phyloP scores from a whole-genome alignment of 1,284 basidiomycete genomes.

The Ganoderma boninense region DNA sequence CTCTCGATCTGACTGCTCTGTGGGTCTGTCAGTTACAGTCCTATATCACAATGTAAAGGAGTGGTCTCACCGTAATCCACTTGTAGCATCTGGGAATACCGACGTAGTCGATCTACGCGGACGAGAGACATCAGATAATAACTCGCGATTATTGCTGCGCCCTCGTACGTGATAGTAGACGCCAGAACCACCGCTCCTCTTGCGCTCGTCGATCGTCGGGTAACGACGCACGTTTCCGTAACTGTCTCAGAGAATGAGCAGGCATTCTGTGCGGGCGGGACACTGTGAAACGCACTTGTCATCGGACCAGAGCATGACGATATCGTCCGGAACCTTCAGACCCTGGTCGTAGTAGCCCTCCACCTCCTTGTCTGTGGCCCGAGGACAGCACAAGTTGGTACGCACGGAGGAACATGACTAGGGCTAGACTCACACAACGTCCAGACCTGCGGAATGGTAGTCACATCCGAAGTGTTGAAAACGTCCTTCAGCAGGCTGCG shows the following conservation, averaged over 20 bases:
- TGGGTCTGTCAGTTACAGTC: background rate
- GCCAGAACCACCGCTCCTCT: constrained; percentile 69
- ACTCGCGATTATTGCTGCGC: constrained; percentile 26
- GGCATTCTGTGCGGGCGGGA: too few relatives aligned
- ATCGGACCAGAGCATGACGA: constrained; percentile 68
- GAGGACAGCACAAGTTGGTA: background rate
- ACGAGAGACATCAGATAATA: background rate
- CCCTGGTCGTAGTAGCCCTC: constrained; percentile 73
- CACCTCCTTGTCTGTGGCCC: constrained; percentile 63
- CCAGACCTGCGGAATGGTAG: constrained; percentile 71
- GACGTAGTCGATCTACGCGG: constrained; percentile 48
- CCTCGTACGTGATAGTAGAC: constrained; percentile 69
- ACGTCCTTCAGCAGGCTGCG: constrained; percentile 64
- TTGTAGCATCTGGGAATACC: constrained; percentile 66
- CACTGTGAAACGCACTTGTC: constrained; percentile 59
- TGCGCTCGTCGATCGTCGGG: constrained; percentile 58
- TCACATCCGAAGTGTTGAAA: constrained; percentile 57
- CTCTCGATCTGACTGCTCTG: constrained; percentile 40
- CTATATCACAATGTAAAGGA: background rate
- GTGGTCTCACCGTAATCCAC: constrained; percentile 59
- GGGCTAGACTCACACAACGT: constrained; percentile 56
- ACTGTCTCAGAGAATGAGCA: constrained; percentile 40
- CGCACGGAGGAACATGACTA: background rate
- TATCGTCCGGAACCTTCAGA: constrained; percentile 61
- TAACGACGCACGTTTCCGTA: constrained; percentile 69